Evolutionary conservation across 106 monocot species (phyloP).

Genomic region (Xerophyta viscosa): DNA sequence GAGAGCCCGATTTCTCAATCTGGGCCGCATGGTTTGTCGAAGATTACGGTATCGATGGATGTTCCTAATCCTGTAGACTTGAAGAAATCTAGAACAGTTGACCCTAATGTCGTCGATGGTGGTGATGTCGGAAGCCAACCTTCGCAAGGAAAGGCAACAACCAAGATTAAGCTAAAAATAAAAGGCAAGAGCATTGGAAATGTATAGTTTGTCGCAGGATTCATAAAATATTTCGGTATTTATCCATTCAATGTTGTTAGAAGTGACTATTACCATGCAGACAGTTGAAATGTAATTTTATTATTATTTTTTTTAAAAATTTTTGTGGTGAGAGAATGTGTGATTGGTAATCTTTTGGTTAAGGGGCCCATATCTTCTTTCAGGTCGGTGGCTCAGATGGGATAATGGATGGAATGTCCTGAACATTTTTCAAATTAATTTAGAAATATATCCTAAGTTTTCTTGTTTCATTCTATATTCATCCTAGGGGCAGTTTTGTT

Average conservation of each 20-base stretch:
- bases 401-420: background rate
- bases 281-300: background rate
- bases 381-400: background rate
- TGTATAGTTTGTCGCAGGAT: conserved; percentile 2
- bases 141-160: conserved; percentile 6
- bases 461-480: too few species aligned
- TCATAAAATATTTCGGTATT: background rate
- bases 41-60: conserved; percentile 6
- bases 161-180: conserved; percentile 66
- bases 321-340: too few species aligned
- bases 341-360: too few species aligned
- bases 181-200: conserved; percentile 25
- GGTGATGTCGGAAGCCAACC: conserved; percentile 16
- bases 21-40: conserved; percentile 3
- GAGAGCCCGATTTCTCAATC: conserved; percentile 5
- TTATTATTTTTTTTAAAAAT: too few species aligned
- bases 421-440: background rate
- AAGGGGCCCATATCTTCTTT: too few species aligned
- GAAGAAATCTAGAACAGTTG: conserved; percentile 12
- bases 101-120: conserved; percentile 3
- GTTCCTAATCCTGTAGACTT: background rate
- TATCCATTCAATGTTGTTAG: background rate
- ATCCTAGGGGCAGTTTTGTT: too few species aligned
- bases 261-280: background rate
- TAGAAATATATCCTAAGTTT: background rate